Conservation (phyloP, 83 land plant species). For the Picea abies region DNA sequence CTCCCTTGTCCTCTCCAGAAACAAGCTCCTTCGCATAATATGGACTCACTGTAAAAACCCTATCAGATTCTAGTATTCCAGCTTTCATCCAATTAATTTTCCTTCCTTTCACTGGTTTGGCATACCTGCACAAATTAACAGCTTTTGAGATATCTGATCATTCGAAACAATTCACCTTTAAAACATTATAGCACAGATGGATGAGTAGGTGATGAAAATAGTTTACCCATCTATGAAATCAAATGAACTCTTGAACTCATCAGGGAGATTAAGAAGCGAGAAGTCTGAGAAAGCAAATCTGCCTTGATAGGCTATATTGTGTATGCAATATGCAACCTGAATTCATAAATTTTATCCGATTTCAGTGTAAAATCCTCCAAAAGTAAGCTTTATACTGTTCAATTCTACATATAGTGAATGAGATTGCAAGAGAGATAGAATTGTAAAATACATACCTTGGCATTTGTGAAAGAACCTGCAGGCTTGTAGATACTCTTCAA, state of each 20-base stretch:
- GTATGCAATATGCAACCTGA: conserved; percentile 94
- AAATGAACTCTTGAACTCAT: conserved; percentile 75
- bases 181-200: neutral
- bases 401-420: neutral
- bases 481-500: conserved; percentile 81
- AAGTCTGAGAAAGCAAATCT: conserved; percentile 82
- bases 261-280: conserved; percentile 74
- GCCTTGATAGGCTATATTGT: conserved; percentile 98
- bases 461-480: conserved; percentile 64
- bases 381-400: neutral
- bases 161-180: neutral
- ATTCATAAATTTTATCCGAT: neutral
- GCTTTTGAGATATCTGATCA: neutral
- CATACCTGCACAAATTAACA: conserved; percentile 49
- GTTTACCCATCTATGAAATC: conserved; percentile 91
- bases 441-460: conserved; percentile 63
- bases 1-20: conserved; percentile 75
- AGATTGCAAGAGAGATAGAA: neutral
- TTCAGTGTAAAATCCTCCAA: conserved; percentile 2
- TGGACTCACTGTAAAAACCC: conserved; percentile 86
- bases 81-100: conserved; percentile 99
- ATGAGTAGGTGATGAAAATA: neutral
- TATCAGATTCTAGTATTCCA: conserved; percentile 75
- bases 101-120: conserved; percentile 84
- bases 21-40: conserved; percentile 83